Conservation (phyloP, 83 land plant species). For the Isoetes engelmannii region DNA sequence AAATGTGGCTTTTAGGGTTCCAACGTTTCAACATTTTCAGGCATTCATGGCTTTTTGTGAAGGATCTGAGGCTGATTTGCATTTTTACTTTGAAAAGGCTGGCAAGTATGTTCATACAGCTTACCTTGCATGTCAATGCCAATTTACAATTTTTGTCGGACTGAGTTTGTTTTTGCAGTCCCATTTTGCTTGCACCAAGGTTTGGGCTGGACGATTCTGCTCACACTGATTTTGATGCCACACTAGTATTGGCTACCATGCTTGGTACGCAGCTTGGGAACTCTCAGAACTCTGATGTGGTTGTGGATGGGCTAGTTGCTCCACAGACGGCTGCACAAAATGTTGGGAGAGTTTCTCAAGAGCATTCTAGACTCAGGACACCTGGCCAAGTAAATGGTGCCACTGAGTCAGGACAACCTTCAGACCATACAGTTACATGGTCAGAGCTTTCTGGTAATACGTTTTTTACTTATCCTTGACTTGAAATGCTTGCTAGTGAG, state of each 20-base stretch:
- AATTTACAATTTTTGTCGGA: no score
- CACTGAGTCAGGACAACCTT: slow-evolving; percentile 40
- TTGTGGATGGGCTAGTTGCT: slow-evolving; percentile 19
- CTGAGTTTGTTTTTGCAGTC: slow-evolving; percentile 39
- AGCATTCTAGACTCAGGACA: slow-evolving; percentile 19
- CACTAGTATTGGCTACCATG: slow-evolving; percentile 91
- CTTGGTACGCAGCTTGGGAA: slow-evolving; percentile 64
- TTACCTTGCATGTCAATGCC: neutral
- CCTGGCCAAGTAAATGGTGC: slow-evolving; percentile 21
- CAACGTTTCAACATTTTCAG: slow-evolving; percentile 23
- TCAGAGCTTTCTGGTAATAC: slow-evolving; percentile 85
- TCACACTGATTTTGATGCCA: slow-evolving; percentile 78
- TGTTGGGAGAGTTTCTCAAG: slow-evolving; percentile 26
- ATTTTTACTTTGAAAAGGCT: slow-evolving; percentile 85
- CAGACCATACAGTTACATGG: slow-evolving; percentile 91
- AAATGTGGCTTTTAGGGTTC: neutral
- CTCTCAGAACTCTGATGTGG: slow-evolving; percentile 33
- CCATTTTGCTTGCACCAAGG: slow-evolving; percentile 85
- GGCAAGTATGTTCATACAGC: slow-evolving; percentile 61
- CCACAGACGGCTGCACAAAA: slow-evolving; percentile 21
- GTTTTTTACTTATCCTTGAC: neutral
- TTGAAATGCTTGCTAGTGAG: neutral
- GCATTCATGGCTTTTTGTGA: slow-evolving; percentile 92
- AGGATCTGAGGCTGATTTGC: slow-evolving; percentile 89
- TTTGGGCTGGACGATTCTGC: slow-evolving; percentile 87